Evolutionary conservation across 495 filamentous ascomycete genomes (phyloP).

Genomic region (Niebla homalea): DNA sequence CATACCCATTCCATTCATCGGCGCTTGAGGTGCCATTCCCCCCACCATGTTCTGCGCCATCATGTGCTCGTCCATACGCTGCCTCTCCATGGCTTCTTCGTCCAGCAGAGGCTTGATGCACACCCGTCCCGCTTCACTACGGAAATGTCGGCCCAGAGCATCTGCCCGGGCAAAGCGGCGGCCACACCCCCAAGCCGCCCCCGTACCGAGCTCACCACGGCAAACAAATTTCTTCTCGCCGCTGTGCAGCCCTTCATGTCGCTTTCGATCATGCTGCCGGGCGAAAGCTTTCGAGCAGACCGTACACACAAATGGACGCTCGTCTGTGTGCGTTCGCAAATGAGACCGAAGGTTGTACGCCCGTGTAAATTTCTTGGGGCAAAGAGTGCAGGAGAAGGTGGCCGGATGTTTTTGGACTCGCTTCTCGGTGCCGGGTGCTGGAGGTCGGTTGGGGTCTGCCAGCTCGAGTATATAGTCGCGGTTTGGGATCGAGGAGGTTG

Average conservation of each 20-base stretch:
- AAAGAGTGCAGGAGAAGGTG: slow-evolving; percentile 76
- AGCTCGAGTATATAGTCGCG: slow-evolving; percentile 89
- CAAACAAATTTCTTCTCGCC: slow-evolving; percentile 98
- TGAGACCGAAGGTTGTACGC: slow-evolving; percentile 89
- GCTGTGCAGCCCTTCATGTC: slow-evolving; percentile 80
- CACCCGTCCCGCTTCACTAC: slow-evolving; percentile 85
- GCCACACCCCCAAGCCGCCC: slow-evolving; percentile 80
- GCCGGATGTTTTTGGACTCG: slow-evolving; percentile 91
- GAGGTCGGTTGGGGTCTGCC: slow-evolving; percentile 74
- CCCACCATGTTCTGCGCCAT: slow-evolving; percentile 14
- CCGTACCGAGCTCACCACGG: slow-evolving; percentile 72
- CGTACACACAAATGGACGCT: slow-evolving; percentile 86
- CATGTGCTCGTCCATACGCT: slow-evolving; percentile 14
- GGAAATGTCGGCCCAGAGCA: slow-evolving; percentile 91
- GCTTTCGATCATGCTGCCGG: slow-evolving; percentile 83
- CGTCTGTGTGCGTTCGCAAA: slow-evolving; percentile 82
- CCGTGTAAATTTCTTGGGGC: slow-evolving; percentile 76
- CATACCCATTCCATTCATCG: slow-evolving; percentile 8
- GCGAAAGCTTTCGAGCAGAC: slow-evolving; percentile 95
- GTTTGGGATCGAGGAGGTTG: slow-evolving; percentile 73
- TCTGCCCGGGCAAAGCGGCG: slow-evolving; percentile 90
- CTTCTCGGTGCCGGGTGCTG: slow-evolving; percentile 41
- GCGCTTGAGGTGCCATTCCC: slow-evolving; percentile 9
- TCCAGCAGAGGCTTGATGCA: slow-evolving; percentile 89
- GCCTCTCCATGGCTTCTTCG: slow-evolving; percentile 19